These are phyloP conservation scores for Apiospora arundinis DNA, from an alignment of 2,329 filamentous ascomycete species.

Conservation along the genomic window DNA sequence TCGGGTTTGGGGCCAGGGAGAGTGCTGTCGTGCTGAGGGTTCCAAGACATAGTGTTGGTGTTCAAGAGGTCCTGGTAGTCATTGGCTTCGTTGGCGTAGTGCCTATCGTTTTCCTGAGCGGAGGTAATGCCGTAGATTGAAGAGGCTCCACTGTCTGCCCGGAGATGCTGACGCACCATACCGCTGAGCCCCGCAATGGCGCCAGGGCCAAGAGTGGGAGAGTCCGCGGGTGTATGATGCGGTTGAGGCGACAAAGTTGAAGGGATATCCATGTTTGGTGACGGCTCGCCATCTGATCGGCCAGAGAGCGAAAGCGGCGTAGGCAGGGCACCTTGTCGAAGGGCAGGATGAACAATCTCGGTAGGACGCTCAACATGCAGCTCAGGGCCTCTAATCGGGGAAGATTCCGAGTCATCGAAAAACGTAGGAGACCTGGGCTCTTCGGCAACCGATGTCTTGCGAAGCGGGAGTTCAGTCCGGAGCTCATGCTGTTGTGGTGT, in stretches of 20 bases:
- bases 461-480: slow-evolving; percentile 33
- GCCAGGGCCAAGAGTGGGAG: slow-evolving; percentile 76
- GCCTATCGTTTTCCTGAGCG: slow-evolving; percentile 45
- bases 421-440: slow-evolving; percentile 49
- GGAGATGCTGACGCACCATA: slow-evolving; percentile 83
- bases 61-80: slow-evolving; percentile 26
- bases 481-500: slow-evolving; percentile 42
- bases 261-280: slow-evolving; percentile 28
- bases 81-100: slow-evolving; percentile 43
- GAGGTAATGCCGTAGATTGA: slow-evolving; percentile 71
- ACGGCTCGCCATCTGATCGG: slow-evolving; percentile 39
- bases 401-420: slow-evolving; percentile 48
- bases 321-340: slow-evolving; percentile 53
- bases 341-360: slow-evolving; percentile 61
- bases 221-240: slow-evolving; percentile 58
- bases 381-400: slow-evolving; percentile 27
- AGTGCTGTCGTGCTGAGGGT: slow-evolving; percentile 31
- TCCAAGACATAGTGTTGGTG: neutral
- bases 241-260: slow-evolving; percentile 7
- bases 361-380: slow-evolving; percentile 51
- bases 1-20: slow-evolving; percentile 32
- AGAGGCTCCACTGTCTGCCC: slow-evolving; percentile 80
- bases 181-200: slow-evolving; percentile 71
- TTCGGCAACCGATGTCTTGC: slow-evolving; percentile 38
- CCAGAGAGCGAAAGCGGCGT: slow-evolving; percentile 48